phyloP scores from a whole-genome alignment of 2,329 filamentous ascomycete species.

The Aspergillus sp. region DNA sequence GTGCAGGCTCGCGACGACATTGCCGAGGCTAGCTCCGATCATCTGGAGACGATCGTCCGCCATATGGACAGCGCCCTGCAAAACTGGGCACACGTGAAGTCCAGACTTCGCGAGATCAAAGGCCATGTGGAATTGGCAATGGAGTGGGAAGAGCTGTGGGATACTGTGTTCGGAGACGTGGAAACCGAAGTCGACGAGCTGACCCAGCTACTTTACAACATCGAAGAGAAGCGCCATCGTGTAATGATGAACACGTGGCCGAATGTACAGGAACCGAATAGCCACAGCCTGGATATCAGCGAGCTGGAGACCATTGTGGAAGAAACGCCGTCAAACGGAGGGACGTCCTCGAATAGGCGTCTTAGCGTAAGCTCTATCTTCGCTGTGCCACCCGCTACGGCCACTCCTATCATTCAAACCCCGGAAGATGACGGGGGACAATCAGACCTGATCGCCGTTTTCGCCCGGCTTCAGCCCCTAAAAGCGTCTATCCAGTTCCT shows the following conservation, averaged over 20 bases:
- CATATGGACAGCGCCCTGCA: slow-evolving; percentile 86
- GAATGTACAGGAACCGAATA: slow-evolving; percentile 54
- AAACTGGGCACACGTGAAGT: slow-evolving; percentile 81
- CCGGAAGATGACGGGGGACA: slow-evolving; percentile 81
- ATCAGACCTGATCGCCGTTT: slow-evolving; percentile 81
- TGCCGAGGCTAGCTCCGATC: slow-evolving; percentile 63
- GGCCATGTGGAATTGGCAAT: slow-evolving; percentile 93
- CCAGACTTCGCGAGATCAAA: slow-evolving; percentile 74
- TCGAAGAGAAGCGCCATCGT: slow-evolving; percentile 92
- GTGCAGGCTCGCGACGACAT: slow-evolving; percentile 80
- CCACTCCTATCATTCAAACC: slow-evolving; percentile 42
- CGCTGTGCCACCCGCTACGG: slow-evolving; percentile 45
- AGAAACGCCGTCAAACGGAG: slow-evolving; percentile 64
- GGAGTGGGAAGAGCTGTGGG: slow-evolving; percentile 99
- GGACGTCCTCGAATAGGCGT: slow-evolving; percentile 57
- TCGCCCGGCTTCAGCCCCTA: slow-evolving; percentile 92
- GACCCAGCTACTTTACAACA: slow-evolving; percentile 83
- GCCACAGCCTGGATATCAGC: slow-evolving; percentile 67
- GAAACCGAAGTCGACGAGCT: slow-evolving; percentile 82
- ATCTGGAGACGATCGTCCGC: slow-evolving; percentile 70
- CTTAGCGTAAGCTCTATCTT: slow-evolving; percentile 65
- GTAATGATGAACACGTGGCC: slow-evolving; percentile 50
- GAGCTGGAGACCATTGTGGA: slow-evolving; percentile 93
- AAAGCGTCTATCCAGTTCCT: slow-evolving; percentile 91
- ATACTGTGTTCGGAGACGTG: slow-evolving; percentile 87